phyloP scores from a whole-genome alignment of 2,329 filamentous ascomycete genomes.

The Orbilia quercus region DNA sequence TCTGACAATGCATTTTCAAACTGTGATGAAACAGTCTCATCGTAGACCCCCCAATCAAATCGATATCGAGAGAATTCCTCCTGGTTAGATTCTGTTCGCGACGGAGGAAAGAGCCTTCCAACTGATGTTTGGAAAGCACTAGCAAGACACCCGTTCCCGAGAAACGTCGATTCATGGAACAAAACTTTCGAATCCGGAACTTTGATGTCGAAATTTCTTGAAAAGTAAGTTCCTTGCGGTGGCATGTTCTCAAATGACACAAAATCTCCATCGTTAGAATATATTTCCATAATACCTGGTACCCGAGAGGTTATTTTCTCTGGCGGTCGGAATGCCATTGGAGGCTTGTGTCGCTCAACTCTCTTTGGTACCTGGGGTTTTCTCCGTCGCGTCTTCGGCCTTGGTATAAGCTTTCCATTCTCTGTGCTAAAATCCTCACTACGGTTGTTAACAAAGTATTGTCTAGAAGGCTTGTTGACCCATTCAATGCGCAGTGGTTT shows the following conservation, averaged over 20 bases:
- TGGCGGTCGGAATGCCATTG: conserved; percentile 37
- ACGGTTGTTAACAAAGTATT: conserved; percentile 12
- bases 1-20: conserved; percentile 55
- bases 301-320: neutral
- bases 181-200: conserved; percentile 52
- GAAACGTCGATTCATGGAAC: conserved; percentile 59
- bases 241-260: conserved; percentile 42
- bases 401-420: conserved; percentile 9
- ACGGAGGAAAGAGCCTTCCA: conserved; percentile 9
- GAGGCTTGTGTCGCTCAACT: conserved; percentile 17
- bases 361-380: conserved; percentile 18
- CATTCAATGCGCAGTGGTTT: neutral
- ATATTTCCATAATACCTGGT: conserved; percentile 28
- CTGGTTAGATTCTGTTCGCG: neutral
- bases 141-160: conserved; percentile 57
- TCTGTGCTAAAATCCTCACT: conserved; percentile 19
- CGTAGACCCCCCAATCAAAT: conserved; percentile 59
- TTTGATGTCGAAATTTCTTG: conserved; percentile 58
- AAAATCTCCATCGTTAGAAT: conserved; percentile 11
- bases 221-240: conserved; percentile 57
- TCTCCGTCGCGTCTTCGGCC: neutral
- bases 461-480: conserved; percentile 22
- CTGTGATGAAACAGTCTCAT: conserved; percentile 58
- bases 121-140: conserved; percentile 56
- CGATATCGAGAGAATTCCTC: conserved; percentile 18